phyloP scores from a whole-genome alignment of 148 eudicot genomes.

The Talinum fruticosum region DNA sequence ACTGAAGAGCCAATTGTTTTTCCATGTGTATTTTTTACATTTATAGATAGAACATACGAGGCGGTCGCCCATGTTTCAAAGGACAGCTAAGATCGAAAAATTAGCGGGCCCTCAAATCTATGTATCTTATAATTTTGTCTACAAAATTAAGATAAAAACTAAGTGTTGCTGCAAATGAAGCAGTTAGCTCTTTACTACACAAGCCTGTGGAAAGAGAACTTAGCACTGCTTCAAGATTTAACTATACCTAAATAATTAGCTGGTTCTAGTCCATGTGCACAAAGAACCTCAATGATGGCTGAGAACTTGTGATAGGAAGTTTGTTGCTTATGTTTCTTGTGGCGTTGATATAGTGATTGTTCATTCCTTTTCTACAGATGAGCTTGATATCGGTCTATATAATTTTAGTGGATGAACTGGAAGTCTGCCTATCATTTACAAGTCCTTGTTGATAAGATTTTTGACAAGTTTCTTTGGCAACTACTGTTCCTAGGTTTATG shows the following conservation, averaged over 20 bases:
- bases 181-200: not conserved
- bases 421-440: not conserved
- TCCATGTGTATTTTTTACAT: not conserved
- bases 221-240: not conserved
- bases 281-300: not conserved
- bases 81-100: conserved; percentile 1
- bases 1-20: not conserved
- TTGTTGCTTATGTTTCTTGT: not conserved
- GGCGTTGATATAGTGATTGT: not conserved
- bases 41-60: not conserved
- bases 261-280: not conserved
- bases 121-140: not conserved
- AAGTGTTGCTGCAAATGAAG: not conserved
- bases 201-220: not conserved
- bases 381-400: not conserved
- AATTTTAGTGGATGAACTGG: not conserved
- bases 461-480: conserved; percentile 8
- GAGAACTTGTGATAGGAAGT: not conserved
- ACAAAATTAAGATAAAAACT: not conserved
- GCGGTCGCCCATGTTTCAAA: not conserved
- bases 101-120: not conserved
- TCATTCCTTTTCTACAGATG: not conserved
- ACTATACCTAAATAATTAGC: not conserved
- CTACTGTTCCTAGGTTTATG: conserved; percentile 61
- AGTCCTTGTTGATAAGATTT: not conserved